Evolutionary conservation across 2,329 filamentous ascomycete species (phyloP), one percentile per base, ranked within the genome.

Genomic region (Botrytis elliptica): DNA sequence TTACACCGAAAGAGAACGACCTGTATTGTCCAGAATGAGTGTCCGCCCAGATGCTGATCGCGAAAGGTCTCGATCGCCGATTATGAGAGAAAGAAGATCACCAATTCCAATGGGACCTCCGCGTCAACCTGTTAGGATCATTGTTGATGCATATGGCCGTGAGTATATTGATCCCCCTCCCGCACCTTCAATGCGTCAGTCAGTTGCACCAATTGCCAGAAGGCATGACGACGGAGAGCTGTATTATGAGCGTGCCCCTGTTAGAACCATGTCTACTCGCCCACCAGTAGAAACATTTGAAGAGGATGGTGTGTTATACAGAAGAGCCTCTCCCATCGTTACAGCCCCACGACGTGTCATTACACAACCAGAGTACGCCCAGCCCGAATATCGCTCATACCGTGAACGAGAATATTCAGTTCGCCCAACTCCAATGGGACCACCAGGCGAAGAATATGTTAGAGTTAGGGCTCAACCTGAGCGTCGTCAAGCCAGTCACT

Each of bases 61-160:
- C 42, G 84, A 84, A 62, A 84, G 84, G 76, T 87, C 86, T 22
- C 83, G 85, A 64, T 88, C 86, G 25, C 85, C 86, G 12, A 76
- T 85, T 52, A 79, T 84, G 78, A 80, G 83, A 75, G 83, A 86
- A 75, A 80, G 83, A 76, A 80, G 84, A 77, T 80, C 85, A 25
- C 84, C 86, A 46, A 84, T 85, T 52, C 33, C 77, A n/a, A 86
- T 88, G 83, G 83, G 83, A 2, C 85, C 85, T 65, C 85, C 85
- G 49, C 80, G 81, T 60, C 85, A 84, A 65, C 79, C 88, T 64
- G 85, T 90, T 72, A 89, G 91, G 75, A 91, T 97, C 76, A 86
- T 97, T 49, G 86, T 97, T 72, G 95, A 98, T 82, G 90, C 93
- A 75, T 93, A 91, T 82, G 94, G 94, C 59, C 93, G 93, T 81